These are phyloP conservation scores for Euclidium syriacum DNA, from an alignment of 345 rosid genomes.

Conservation along the genomic window DNA sequence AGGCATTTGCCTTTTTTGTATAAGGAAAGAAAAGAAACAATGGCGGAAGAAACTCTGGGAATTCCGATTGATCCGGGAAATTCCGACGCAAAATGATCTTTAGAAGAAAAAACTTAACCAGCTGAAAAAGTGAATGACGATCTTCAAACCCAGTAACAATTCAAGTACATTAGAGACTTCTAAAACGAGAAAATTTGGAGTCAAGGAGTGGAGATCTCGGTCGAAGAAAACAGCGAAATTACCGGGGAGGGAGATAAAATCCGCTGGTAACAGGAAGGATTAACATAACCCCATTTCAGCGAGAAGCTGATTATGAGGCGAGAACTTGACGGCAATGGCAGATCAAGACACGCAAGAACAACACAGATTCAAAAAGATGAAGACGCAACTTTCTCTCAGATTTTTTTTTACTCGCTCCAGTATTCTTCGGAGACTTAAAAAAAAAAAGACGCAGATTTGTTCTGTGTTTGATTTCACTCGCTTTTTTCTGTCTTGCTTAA, in stretches of 20 bases:
- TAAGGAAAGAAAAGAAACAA: neutral
- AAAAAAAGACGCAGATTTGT: neutral
- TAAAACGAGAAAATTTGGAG: neutral
- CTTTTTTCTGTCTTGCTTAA: neutral
- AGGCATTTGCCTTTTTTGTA: conserved; percentile 15
- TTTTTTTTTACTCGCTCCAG: conserved; percentile 5
- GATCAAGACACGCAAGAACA: conserved; percentile 8
- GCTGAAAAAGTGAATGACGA: neutral
- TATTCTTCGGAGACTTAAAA: neutral
- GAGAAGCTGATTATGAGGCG: conserved; percentile 23
- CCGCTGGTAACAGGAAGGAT: neutral
- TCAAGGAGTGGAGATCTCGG: conserved; percentile 13
- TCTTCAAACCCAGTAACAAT: conserved; percentile 6
- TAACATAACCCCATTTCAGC: conserved; percentile 11
- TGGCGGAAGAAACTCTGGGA: neutral
- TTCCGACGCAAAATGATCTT: neutral
- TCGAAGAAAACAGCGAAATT: conserved; percentile 6
- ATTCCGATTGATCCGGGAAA: conserved; percentile 11
- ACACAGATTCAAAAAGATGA: neutral
- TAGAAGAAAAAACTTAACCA: neutral
- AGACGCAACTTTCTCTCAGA: conserved; percentile 5
- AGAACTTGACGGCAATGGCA: conserved; percentile 20
- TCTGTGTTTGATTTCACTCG: neutral
- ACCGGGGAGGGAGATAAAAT: neutral
- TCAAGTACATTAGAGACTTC: neutral